Percentiles rank a stretch among this genome's conserved stretches.
phyloP scores from a whole-genome alignment of 2,329 filamentous ascomycete species.

The Diaporthe humulicola region DNA sequence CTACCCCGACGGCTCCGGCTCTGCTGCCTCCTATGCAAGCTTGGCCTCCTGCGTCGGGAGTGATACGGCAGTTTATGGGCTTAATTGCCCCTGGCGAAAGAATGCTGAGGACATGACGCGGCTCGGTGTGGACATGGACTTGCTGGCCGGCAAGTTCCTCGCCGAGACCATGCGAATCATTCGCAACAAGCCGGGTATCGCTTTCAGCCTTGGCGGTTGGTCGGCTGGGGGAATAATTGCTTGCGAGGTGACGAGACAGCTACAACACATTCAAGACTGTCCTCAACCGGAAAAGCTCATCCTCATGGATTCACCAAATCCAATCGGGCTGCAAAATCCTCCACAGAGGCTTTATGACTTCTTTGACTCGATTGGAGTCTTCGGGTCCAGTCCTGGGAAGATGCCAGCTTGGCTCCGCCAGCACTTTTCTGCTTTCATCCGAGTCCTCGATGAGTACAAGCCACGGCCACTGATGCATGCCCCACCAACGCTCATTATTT shows the following conservation, averaged over 20 bases:
- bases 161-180: not conserved
- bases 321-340: slow-evolving; percentile 1
- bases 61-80: slow-evolving; percentile 1
- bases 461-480: not conserved
- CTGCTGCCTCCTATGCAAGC: slow-evolving; percentile 7
- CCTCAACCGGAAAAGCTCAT: not conserved
- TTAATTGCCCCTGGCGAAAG: slow-evolving; percentile 21
- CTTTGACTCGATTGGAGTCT: slow-evolving; percentile 12
- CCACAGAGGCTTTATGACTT: slow-evolving; percentile 18
- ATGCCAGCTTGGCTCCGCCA: slow-evolving; percentile 19
- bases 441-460: not conserved
- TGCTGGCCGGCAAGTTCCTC: slow-evolving; percentile 3
- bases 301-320: not conserved
- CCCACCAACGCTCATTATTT: slow-evolving; percentile 6
- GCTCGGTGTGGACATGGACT: not conserved
- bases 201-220: slow-evolving; percentile 21
- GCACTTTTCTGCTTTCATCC: slow-evolving; percentile 16
- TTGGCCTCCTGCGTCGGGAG: not conserved
- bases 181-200: not conserved
- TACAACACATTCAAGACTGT: not conserved
- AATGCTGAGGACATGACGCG: not conserved
- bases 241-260: not conserved
- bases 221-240: slow-evolving; percentile 27
- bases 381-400: not conserved
- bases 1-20: slow-evolving; percentile 31